Base-by-base conservation (phyloP, 148 eudicot species). In the Vaccinium macrocarpon region DNA sequence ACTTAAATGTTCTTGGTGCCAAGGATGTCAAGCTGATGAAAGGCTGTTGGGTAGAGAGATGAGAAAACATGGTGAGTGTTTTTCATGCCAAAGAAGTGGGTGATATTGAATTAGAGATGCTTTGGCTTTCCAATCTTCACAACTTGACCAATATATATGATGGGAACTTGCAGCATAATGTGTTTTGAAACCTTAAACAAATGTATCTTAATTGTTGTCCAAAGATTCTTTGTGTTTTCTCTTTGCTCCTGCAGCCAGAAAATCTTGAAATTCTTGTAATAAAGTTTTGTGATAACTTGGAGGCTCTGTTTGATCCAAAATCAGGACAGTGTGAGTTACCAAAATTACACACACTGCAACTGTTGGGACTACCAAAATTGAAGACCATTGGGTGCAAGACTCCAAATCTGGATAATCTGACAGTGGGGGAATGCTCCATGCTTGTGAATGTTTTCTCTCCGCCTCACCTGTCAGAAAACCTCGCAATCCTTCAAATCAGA, bases 1-100 rank as follows among this genome's bases (percentile, higher is more conserved):
- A 23, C 23, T 49, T 61, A 29, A 76, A 68, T 23, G 50, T 50
- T 80, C 64, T 89, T 1, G 82, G 81, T 38, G 53, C 78, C 25
- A 71, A 68, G 5, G 77, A 56, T 2, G 19, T 16, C 61, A 84
- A 61, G 76, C 11, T 18, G 15, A 0, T 85, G 70, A 86, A 75
- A 76, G 85, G 85, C 16, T 89, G 85, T 77, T 89, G 88, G 88
- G 82, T 89, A 27, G 86, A 88, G 78, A 85, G 89, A 8, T 87
- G 91, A 76, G 3, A 6, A 3, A 16, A 85, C 48, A 84, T 87
- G 82, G 66, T 56, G 68, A 64, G 74, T 72, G 38, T 85, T 51
- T 68, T 88, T 15, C 55, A 13, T 48, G 77, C 38, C 6, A 21
- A 79, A 27, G 73, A 84, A 81, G 25, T 25, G 0, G 81, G 46